Percentiles rank a stretch among this genome's conserved stretches.
These are phyloP conservation scores for Rhododendron ovatum DNA, from an alignment of 148 eudicot genomes.

Conservation along the genomic window DNA sequence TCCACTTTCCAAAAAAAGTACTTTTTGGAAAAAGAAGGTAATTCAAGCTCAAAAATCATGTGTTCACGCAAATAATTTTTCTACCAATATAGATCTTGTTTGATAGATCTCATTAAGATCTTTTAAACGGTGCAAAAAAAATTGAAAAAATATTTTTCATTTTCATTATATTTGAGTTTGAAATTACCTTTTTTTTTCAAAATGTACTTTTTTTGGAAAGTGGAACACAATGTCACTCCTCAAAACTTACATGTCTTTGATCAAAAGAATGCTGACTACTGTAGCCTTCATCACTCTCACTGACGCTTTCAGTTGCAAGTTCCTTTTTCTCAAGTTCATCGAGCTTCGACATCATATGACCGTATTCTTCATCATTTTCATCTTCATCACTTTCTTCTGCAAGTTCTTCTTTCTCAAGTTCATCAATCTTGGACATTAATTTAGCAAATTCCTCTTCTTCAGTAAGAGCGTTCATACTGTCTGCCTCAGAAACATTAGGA, in stretches of 20 bases:
- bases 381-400: constrained; percentile 41
- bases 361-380: constrained; percentile 37
- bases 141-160: no score
- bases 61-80: no score
- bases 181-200: no score
- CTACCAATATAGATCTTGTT: no score
- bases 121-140: no score
- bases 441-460: constrained; percentile 60
- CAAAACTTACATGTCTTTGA: constrained; percentile 18
- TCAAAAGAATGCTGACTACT: constrained; percentile 10
- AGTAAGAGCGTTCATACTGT: constrained; percentile 19
- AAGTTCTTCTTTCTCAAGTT: constrained; percentile 83
- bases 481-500: constrained; percentile 20
- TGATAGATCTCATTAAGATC: no score
- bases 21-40: no score
- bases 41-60: no score
- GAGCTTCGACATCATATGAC: constrained; percentile 42
- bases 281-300: constrained; percentile 27
- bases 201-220: no score
- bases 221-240: no score
- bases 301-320: constrained; percentile 37
- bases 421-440: constrained; percentile 58
- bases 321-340: constrained; percentile 79
- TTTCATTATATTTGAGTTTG: no score
- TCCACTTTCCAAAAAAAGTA: no score